Conservation (phyloP, 2,329 filamentous ascomycete species). For the Leptosphaerulina australis region DNA sequence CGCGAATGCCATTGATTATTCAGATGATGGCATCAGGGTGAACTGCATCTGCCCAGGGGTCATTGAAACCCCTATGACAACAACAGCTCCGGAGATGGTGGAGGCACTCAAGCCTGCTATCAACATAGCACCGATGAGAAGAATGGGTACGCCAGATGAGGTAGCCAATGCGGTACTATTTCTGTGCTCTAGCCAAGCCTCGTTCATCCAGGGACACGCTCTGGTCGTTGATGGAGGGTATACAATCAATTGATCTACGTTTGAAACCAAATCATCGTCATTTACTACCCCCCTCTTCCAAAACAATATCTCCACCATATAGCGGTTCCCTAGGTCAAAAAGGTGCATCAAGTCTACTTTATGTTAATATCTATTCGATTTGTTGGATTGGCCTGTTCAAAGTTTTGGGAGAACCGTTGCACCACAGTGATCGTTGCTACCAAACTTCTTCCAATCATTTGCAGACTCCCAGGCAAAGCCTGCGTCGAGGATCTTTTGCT, state of each 20-base stretch:
- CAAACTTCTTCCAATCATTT: constrained; percentile 33
- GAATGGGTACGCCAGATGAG: constrained; percentile 59
- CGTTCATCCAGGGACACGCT: constrained; percentile 58
- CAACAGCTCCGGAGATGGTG: constrained; percentile 33
- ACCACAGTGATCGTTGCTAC: not conserved
- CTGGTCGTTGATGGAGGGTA: constrained; percentile 56
- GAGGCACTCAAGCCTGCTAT: constrained; percentile 50
- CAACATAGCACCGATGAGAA: constrained; percentile 54
- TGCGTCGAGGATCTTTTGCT: constrained; percentile 40
- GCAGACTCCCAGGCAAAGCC: constrained; percentile 38
- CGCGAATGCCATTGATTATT: constrained; percentile 63
- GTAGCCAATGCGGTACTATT: constrained; percentile 61
- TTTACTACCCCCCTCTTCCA: not conserved
- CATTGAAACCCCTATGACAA: constrained; percentile 51
- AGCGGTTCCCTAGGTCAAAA: no score
- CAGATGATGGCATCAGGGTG: constrained; percentile 57
- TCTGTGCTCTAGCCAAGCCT: constrained; percentile 59
- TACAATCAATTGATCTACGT: constrained; percentile 30
- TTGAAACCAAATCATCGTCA: not conserved
- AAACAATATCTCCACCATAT: no score
- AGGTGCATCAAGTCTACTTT: no score
- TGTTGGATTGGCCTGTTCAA: not conserved
- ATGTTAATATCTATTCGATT: not conserved
- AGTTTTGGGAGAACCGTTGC: not conserved
- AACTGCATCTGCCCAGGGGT: constrained; percentile 65